Percentiles rank a stretch among this genome's conserved stretches.
These are phyloP conservation scores for Fusarium hainanense DNA, from an alignment of 2,329 filamentous ascomycete species.

Conservation along the genomic window DNA sequence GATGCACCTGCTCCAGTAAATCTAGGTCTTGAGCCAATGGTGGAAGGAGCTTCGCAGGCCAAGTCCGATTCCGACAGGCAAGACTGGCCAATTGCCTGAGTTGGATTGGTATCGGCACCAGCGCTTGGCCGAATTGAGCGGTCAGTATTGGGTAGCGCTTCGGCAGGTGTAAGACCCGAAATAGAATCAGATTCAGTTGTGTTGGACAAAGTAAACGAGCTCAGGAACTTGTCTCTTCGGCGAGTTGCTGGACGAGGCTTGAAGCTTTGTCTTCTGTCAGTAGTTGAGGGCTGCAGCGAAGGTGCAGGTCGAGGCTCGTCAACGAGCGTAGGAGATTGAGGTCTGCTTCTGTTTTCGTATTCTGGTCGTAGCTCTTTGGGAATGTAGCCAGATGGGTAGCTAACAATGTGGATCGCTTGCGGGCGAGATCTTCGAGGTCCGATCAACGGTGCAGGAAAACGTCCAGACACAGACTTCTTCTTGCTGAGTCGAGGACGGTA, in stretches of 20 bases:
- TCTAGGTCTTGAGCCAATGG: conserved; percentile 26
- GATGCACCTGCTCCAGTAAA: conserved; percentile 37
- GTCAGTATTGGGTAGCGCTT: conserved; percentile 28
- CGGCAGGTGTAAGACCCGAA: conserved; percentile 27
- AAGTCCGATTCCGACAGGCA: conserved; percentile 27
- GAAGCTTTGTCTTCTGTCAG: conserved; percentile 42
- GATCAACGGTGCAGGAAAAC: conserved; percentile 54
- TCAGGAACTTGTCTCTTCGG: conserved; percentile 34
- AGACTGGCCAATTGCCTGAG: conserved; percentile 25
- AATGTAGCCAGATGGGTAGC: conserved; percentile 57
- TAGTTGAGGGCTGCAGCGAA: conserved; percentile 36
- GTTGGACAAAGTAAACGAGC: conserved; percentile 16
- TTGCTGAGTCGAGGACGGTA: conserved; percentile 44
- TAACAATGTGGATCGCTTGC: conserved; percentile 57
- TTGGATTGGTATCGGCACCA: conserved; percentile 21
- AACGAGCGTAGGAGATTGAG: conserved; percentile 26
- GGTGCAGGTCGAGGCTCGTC: conserved; percentile 31
- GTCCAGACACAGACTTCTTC: conserved; percentile 36
- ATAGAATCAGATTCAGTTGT: conserved; percentile 20
- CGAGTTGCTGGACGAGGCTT: conserved; percentile 19
- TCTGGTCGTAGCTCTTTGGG: conserved; percentile 56
- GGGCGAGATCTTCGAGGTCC: conserved; percentile 54
- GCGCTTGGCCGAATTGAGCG: conserved; percentile 34
- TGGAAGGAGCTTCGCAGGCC: conserved; percentile 29
- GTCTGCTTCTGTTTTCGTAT: conserved; percentile 21